Conservation (phyloP, 2,329 filamentous ascomycete genomes). For the Aureobasidium namibiae region DNA sequence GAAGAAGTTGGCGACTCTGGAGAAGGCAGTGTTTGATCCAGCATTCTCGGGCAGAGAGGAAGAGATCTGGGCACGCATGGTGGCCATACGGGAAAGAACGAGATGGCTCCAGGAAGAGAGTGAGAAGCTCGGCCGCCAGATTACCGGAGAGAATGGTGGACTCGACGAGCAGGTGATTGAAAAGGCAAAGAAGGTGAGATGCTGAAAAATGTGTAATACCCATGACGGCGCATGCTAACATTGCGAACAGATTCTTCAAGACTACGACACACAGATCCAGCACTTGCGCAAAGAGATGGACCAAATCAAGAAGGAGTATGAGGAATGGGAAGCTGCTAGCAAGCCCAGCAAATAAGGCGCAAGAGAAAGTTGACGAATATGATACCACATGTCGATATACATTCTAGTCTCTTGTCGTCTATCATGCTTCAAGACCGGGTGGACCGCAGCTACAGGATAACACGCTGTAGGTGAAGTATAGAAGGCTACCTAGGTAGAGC, state of each 20-base stretch:
- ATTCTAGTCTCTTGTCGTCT: background rate
- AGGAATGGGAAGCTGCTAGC: constrained; percentile 41
- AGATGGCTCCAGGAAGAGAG: constrained; percentile 66
- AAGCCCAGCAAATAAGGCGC: constrained; percentile 1
- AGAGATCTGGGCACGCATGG: constrained; percentile 77
- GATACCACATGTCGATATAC: background rate
- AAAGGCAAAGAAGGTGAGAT: constrained; percentile 63
- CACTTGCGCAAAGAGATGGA: constrained; percentile 63
- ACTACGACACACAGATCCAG: constrained; percentile 70
- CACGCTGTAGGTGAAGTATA: background rate
- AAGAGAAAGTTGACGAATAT: background rate
- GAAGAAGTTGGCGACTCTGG: constrained; percentile 60
- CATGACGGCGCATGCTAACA: constrained; percentile 15
- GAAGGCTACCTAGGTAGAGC: background rate
- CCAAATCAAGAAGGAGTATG: constrained; percentile 51
- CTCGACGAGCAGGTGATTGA: constrained; percentile 63
- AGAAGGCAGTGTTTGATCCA: constrained; percentile 65
- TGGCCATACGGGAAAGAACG: constrained; percentile 64
- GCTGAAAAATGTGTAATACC: background rate
- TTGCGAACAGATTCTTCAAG: constrained; percentile 57
- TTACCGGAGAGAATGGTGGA: constrained; percentile 39
- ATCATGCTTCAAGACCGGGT: too few species aligned
- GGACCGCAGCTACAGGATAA: too few species aligned
- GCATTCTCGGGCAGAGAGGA: constrained; percentile 67
- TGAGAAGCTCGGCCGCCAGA: constrained; percentile 51